These are phyloP conservation scores for Suillus tomentosus DNA, from an alignment of 768 basidiomycete species.

Conservation along the genomic window DNA sequence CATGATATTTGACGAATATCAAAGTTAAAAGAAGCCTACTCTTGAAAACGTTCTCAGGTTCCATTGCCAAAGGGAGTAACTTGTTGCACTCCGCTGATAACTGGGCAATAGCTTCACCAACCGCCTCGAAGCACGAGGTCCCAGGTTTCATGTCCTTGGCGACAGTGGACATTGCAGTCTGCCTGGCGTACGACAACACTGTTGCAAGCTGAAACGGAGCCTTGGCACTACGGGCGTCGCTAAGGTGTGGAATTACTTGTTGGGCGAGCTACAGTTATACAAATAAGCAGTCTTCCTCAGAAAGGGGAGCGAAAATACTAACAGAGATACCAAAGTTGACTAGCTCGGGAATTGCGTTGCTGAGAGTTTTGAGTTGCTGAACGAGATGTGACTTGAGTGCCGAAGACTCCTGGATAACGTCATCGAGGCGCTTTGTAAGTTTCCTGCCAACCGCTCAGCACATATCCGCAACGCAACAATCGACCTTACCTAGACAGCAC, in stretches of 20 bases:
- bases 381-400: constrained; percentile 74
- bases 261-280: constrained; percentile 72
- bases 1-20: not conserved
- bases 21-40: constrained; percentile 46
- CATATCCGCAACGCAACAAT: not conserved
- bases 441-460: constrained; percentile 54
- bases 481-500: constrained; percentile 67
- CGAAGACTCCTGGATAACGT: constrained; percentile 67
- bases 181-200: constrained; percentile 69
- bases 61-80: constrained; percentile 70
- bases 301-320: constrained; percentile 24
- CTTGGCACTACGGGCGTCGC: constrained; percentile 78
- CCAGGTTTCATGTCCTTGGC: constrained; percentile 69
- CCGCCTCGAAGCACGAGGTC: constrained; percentile 73
- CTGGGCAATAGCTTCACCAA: constrained; percentile 66
- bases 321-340: constrained; percentile 93
- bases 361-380: constrained; percentile 72
- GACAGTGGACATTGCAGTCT: constrained; percentile 71
- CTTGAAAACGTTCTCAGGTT: constrained; percentile 76
- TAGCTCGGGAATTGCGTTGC: constrained; percentile 73
- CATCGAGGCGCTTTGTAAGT: constrained; percentile 82
- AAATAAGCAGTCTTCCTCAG: constrained; percentile 4
- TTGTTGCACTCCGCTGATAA: constrained; percentile 71
- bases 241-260: constrained; percentile 83
- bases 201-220: constrained; percentile 73